A percentile compares a stretch with the other conserved stretches of the same genome.
Evolutionary conservation across 2,329 filamentous ascomycete species (phyloP).

Genomic region (Trichoderma breve): DNA sequence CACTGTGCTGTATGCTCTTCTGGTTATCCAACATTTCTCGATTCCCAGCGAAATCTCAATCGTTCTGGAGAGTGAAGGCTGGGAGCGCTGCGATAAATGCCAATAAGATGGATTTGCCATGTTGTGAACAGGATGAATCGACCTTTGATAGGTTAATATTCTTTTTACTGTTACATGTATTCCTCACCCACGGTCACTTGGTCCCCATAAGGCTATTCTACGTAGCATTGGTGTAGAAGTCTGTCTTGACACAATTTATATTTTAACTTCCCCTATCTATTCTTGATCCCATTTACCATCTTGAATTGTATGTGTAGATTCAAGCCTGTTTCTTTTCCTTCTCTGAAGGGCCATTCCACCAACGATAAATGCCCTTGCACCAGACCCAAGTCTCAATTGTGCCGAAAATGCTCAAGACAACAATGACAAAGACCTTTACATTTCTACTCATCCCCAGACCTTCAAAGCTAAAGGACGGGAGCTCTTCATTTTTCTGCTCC

Average conservation of each 20-base stretch:
- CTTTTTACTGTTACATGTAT: neutral
- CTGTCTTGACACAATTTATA: neutral
- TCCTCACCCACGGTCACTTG: neutral
- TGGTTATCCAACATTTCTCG: neutral
- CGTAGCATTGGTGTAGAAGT: neutral
- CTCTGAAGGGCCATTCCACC: conserved; percentile 21
- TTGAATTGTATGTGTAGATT: neutral
- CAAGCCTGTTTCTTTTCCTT: neutral
- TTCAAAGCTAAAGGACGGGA: conserved; percentile 23
- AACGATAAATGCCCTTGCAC: conserved; percentile 31
- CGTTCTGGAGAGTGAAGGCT: neutral
- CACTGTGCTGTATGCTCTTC: neutral
- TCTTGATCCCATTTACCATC: neutral
- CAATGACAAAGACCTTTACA: conserved; percentile 28
- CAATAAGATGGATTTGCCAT: neutral
- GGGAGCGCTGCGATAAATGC: neutral
- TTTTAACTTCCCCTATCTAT: neutral
- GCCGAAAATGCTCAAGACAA: conserved; percentile 31
- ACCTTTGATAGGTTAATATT: neutral
- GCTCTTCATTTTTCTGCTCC: neutral
- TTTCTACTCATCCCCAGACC: conserved; percentile 31
- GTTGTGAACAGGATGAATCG: neutral
- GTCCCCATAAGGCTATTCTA: neutral
- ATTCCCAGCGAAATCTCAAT: neutral
- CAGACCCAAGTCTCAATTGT: conserved; percentile 36